Base-by-base conservation (phyloP, 2,329 filamentous ascomycete genomes). In the Corynespora cassiicola region DNA sequence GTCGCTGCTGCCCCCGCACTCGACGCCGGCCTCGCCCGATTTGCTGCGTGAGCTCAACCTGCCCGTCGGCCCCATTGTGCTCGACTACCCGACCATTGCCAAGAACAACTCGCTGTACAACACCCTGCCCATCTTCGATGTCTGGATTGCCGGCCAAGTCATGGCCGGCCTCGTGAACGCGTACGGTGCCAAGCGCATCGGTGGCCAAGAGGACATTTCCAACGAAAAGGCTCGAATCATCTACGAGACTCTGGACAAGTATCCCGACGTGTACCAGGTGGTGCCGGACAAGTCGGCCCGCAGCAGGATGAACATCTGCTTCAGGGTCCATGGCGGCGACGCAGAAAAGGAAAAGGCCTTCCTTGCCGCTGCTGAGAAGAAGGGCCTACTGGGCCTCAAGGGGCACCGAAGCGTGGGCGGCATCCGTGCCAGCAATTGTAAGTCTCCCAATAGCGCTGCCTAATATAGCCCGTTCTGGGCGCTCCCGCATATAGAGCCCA, bases 41-140 rank as follows among this genome's bases (percentile, higher is more conserved):
- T 74, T 95, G 31, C 74, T 96, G 61, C 80, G 90, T 42, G 77
- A 84, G 43, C 80, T 96, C 7, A 83, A 81, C 14, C 75, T 95
- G n/a, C 83, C 88, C 1, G 80, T 94, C 25, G 84, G 86, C 0
- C 90, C 92, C 2, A 81, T 88, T 12, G 81, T 96, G 27, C 75
- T 97, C 31, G 82, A 88, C 50, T 97, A 92, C 63, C 85, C 90
- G 47, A 90, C 82, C 0, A 86, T 94, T 52, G 86, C 88, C 25
- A 95, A 95, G 77, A 95, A 95, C 74, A 94, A 95, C 74, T 94
- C 87, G 55, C 78, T 97, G 18, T 97, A 97, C 75, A 97, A 97
- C 72, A 97, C 92, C 0, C 75, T 97, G 8, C 91, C 89, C 59
- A 95, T 97, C 60, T 96, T 97, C 60, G 91, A 92, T 66, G 87